A percentile compares a stretch with the other conserved stretches of the same genome.
Evolutionary conservation across 345 rosid species (phyloP).

Genomic region (Leavenworthia alabamica): DNA sequence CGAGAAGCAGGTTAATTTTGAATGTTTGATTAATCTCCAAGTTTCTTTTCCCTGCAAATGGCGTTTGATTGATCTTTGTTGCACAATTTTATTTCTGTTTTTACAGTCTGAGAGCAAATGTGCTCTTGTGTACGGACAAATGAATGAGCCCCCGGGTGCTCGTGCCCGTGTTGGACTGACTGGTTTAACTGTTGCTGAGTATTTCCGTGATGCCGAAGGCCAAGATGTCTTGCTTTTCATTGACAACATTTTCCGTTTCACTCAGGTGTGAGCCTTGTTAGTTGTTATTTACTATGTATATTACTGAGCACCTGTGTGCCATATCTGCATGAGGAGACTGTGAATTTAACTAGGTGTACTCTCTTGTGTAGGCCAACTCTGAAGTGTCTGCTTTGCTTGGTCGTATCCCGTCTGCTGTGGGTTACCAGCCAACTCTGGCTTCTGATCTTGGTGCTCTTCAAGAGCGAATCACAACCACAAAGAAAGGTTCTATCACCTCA

Average conservation of each 20-base stretch:
- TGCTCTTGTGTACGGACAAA: slow-evolving; percentile 97
- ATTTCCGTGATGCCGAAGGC: slow-evolving; percentile 98
- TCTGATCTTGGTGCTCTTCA: slow-evolving; percentile 99
- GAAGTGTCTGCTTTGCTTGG: slow-evolving; percentile 99
- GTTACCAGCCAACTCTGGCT: slow-evolving; percentile 97
- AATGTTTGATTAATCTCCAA: background rate
- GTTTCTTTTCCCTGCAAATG: background rate
- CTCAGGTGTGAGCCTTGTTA: slow-evolving; percentile 55
- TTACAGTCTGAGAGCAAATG: slow-evolving; percentile 89
- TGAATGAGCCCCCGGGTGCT: slow-evolving; percentile 99
- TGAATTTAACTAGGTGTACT: background rate
- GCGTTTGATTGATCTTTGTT: background rate
- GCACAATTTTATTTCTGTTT: background rate
- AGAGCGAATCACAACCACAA: slow-evolving; percentile 97
- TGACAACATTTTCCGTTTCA: slow-evolving; percentile 94
- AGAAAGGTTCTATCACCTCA: slow-evolving; percentile 96
- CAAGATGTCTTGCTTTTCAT: slow-evolving; percentile 98
- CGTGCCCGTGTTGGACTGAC: slow-evolving; percentile 99
- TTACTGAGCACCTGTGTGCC: background rate
- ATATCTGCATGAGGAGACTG: background rate
- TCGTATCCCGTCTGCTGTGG: slow-evolving; percentile 99
- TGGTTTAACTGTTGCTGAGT: slow-evolving; percentile 94
- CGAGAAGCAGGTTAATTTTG: slow-evolving; percentile 66
- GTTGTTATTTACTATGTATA: background rate
- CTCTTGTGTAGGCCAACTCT: slow-evolving; percentile 71